These are phyloP conservation scores for Cutaneotrichosporon dermatis DNA, from an alignment of 1,284 basidiomycete genomes.

Conservation along the genomic window DNA sequence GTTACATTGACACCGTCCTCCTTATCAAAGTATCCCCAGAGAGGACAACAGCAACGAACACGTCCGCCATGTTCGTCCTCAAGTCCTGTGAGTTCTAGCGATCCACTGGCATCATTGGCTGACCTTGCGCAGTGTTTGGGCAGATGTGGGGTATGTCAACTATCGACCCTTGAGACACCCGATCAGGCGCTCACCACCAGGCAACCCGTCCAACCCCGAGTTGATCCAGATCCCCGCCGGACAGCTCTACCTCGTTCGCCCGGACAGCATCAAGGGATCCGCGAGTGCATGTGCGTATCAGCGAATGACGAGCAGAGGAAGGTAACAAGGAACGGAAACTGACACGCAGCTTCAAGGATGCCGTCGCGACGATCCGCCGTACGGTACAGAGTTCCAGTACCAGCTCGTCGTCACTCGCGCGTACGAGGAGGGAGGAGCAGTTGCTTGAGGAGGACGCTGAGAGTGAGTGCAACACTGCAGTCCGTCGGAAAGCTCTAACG, in stretches of 20 bases:
- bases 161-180: background rate
- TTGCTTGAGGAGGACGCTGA: constrained; percentile 92
- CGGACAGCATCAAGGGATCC: constrained; percentile 83
- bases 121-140: constrained; percentile 63
- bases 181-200: constrained; percentile 22
- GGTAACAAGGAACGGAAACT: no score
- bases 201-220: constrained; percentile 72
- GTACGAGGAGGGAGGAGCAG: constrained; percentile 92
- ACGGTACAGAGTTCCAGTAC: constrained; percentile 80
- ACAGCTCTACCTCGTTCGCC: constrained; percentile 84
- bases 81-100: constrained; percentile 64
- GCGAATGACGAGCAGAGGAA: no score
- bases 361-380: constrained; percentile 88
- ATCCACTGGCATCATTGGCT: background rate
- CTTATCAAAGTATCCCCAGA: no score
- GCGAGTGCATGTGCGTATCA: constrained; percentile 89
- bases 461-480: constrained; percentile 56
- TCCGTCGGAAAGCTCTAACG: no score
- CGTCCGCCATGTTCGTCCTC: constrained; percentile 63
- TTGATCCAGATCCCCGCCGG: constrained; percentile 92
- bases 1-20: no score
- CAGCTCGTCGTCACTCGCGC: constrained; percentile 94
- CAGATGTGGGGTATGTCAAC: constrained; percentile 86
- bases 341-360: constrained; percentile 76
- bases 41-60: background rate